Evolutionary conservation across 2,329 filamentous ascomycete species (phyloP), one percentile per base, ranked within the genome.

Genomic region (Orbilia ellipsospora): DNA sequence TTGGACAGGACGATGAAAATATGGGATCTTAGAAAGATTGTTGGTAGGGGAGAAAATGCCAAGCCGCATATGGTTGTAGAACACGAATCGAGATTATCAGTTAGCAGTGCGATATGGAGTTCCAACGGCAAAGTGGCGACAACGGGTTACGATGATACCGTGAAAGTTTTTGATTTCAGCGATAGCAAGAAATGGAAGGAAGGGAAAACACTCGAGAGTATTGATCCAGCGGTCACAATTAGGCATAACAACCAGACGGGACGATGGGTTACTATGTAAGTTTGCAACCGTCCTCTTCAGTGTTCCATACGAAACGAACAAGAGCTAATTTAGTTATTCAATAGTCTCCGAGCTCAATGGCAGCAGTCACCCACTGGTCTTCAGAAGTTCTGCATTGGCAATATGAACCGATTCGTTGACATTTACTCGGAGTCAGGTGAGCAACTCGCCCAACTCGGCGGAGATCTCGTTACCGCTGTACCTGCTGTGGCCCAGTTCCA

Each of bases 381-480:
- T 4, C 90, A 96, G 77, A 93, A 94, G 76, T 93, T 99, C 79
- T 92, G 89, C 23, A 94, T 99, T 69, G 95, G 92, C 0, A 99
- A 98, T 79, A 98, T 98, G 95, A 97, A 96, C 81, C 89, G 95
- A 0, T 98, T 97, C 79, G 92, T 98, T 0, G 95, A 99, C 80
- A 87, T 99, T 0, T 99, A 91, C 81, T 91, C 90, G 0, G 87
- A 89, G 0, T 88, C 91, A 57, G 95, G 95, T 0, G 90, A 93
- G 80, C 94, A 98, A 81, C 84, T 99, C 2, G 94, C 92, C 0
- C 94, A 98, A 82, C 83, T 96, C 0, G 93, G 90, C 0, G 93
- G 93, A 0, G 93, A 96, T 0, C 92, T 91, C 0, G 96, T 99
- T 79, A 97, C 93, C 0, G 95, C 95, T 5, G 95, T 99, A 2